These are phyloP conservation scores for Dactylellina haptotyla DNA, from an alignment of 2,329 filamentous ascomycete species.

Conservation along the genomic window DNA sequence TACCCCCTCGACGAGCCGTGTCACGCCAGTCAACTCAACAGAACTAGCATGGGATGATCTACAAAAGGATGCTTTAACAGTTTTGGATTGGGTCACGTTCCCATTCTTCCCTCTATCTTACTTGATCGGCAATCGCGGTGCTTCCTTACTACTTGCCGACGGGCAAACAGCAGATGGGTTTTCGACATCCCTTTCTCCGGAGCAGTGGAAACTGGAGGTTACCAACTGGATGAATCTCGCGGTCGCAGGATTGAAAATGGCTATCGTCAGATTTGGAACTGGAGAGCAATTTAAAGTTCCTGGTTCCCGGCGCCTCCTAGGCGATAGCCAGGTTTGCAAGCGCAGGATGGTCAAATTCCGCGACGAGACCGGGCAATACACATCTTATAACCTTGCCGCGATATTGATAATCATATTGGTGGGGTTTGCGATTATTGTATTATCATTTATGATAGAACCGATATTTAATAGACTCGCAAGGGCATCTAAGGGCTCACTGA, in stretches of 20 bases:
- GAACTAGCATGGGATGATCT: not conserved
- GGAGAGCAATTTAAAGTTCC: slow-evolving; percentile 1
- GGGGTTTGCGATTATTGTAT: slow-evolving; percentile 2
- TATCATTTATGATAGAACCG: slow-evolving; percentile 11
- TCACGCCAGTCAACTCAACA: not conserved
- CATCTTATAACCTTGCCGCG: slow-evolving; percentile 1
- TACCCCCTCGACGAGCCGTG: slow-evolving; percentile 1
- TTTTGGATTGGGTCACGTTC: not conserved
- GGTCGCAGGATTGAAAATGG: slow-evolving; percentile 8
- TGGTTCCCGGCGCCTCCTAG: not conserved
- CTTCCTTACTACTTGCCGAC: slow-evolving; percentile 13
- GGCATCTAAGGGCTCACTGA: not conserved
- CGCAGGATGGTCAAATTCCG: slow-evolving; percentile 24
- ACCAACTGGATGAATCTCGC: slow-evolving; percentile 16
- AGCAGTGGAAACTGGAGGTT: slow-evolving; percentile 30
- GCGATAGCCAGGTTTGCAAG: slow-evolving; percentile 17
- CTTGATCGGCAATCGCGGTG: slow-evolving; percentile 1
- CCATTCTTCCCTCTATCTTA: slow-evolving; percentile 21
- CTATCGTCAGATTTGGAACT: slow-evolving; percentile 12
- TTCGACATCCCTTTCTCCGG: not conserved
- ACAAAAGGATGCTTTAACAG: not conserved
- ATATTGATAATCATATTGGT: slow-evolving; percentile 1
- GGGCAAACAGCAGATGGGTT: not conserved
- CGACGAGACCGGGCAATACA: not conserved
- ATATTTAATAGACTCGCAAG: slow-evolving; percentile 1